Conservation (phyloP, 495 filamentous ascomycete species). For the Tetracladium marchalianum region DNA sequence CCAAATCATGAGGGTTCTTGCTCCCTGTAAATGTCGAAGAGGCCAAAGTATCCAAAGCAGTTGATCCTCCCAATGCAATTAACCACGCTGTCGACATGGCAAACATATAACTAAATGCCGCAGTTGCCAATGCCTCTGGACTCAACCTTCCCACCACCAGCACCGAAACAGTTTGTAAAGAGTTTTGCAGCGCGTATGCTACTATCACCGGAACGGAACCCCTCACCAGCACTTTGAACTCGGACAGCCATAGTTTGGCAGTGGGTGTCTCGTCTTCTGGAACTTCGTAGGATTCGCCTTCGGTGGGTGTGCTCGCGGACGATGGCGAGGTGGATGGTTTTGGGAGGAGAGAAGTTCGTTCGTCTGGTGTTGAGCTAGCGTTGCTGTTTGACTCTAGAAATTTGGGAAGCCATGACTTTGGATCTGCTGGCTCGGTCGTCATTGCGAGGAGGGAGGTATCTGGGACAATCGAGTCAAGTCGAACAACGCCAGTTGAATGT, state of each 20-base stretch:
- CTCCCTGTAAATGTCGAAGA: conserved; percentile 84
- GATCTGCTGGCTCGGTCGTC: conserved; percentile 11
- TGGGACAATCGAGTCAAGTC: not conserved
- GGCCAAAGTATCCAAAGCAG: conserved; percentile 79
- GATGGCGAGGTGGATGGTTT: conserved; percentile 8
- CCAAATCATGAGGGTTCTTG: conserved; percentile 70
- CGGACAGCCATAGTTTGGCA: conserved; percentile 33
- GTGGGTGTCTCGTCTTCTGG: conserved; percentile 6
- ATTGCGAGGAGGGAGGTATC: not conserved
- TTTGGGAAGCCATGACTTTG: conserved; percentile 15
- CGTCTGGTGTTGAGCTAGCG: conserved; percentile 10
- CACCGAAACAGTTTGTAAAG: conserved; percentile 76
- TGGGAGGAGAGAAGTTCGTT: conserved; percentile 19
- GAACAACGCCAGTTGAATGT: conserved; percentile 1
- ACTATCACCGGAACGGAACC: conserved; percentile 74
- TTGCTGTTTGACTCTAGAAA: conserved; percentile 9
- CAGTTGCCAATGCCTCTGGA: conserved; percentile 70
- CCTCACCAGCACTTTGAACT: conserved; percentile 60
- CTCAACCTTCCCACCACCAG: conserved; percentile 75
- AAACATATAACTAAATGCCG: conserved; percentile 91
- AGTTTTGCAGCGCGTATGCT: conserved; percentile 84
- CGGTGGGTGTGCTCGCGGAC: not conserved
- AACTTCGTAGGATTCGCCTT: conserved; percentile 14
- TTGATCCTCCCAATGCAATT: conserved; percentile 85
- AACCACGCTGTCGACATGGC: conserved; percentile 88